phyloP scores from a whole-genome alignment of 768 basidiomycete genomes.

The Hygrocybe punicea region DNA sequence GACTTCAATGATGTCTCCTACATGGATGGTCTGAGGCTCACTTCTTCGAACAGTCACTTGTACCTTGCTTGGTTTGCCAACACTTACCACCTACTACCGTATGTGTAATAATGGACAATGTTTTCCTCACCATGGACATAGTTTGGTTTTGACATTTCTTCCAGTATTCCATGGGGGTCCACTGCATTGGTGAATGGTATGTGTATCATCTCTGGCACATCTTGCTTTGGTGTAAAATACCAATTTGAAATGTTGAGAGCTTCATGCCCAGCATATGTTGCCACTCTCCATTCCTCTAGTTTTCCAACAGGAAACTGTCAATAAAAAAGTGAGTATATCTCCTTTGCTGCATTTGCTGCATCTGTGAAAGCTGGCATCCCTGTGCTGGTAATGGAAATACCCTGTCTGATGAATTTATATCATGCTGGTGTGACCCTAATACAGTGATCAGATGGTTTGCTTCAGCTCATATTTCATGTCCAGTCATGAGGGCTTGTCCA shows the following conservation, averaged over 20 bases:
- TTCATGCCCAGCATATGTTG: neutral
- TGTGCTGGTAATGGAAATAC: neutral
- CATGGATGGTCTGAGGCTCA: constrained; percentile 9
- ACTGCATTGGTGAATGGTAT: neutral
- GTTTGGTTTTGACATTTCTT: neutral
- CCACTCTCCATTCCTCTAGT: neutral
- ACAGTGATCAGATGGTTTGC: neutral
- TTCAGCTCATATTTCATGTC: neutral
- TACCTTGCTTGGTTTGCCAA: neutral
- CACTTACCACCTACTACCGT: neutral
- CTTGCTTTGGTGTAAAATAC: neutral
- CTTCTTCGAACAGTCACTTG: neutral
- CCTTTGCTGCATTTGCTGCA: neutral
- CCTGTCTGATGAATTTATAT: neutral
- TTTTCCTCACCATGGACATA: constrained; percentile 1
- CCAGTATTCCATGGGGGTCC: constrained; percentile 1
- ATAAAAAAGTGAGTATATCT: constrained; percentile 5
- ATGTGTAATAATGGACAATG: neutral
- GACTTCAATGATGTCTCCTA: constrained; percentile 19
- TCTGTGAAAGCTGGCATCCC: neutral
- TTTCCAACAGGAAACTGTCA: constrained; percentile 3
- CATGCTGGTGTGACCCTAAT: neutral
- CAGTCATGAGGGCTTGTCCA: constrained; percentile 9
- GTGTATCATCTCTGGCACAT: neutral
- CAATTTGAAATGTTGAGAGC: neutral